A percentile compares a stretch with the other conserved stretches of the same genome.
Conservation (phyloP, 2,329 filamentous ascomycete genomes). For the Chlorencoelia australis region DNA sequence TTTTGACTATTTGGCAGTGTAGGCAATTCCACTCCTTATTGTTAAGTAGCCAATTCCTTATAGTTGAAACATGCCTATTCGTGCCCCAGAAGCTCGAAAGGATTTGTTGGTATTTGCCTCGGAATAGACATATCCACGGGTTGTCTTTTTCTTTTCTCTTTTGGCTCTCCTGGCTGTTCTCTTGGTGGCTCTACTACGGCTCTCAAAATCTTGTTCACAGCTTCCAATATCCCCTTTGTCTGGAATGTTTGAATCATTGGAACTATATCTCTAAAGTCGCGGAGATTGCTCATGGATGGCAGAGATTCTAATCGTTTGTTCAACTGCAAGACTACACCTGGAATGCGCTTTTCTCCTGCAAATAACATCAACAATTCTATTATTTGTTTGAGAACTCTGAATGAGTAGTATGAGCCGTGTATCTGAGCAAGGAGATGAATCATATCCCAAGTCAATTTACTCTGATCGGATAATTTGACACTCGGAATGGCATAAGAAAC, state of each 20-base stretch:
- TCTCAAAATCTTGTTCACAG: slow-evolving; percentile 7
- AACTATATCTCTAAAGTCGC: slow-evolving; percentile 9
- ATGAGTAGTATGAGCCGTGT: slow-evolving; percentile 26
- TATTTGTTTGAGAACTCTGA: slow-evolving; percentile 26
- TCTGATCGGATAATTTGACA: slow-evolving; percentile 7
- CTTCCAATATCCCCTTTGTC: slow-evolving; percentile 7
- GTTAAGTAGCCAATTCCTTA: no score
- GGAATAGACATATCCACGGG: no score
- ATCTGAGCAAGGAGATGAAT: slow-evolving; percentile 25
- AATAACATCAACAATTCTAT: slow-evolving; percentile 12
- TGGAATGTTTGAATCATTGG: slow-evolving; percentile 8
- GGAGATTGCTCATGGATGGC: no score
- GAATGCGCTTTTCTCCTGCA: neutral
- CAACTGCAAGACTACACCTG: slow-evolving; percentile 9
- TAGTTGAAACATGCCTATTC: no score
- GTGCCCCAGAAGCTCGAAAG: no score
- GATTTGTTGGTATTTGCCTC: no score
- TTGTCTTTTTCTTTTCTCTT: no score
- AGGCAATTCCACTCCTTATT: no score
- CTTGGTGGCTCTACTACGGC: no score
- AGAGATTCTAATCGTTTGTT: slow-evolving; percentile 14
- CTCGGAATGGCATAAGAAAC: slow-evolving; percentile 5
- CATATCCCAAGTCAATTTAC: slow-evolving; percentile 23
- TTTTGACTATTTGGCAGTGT: no score
- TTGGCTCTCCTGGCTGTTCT: no score